Percentiles rank a stretch among this genome's conserved stretches.
These are phyloP conservation scores for Fraxinus xanthoxyloides DNA, from an alignment of 305 asterid species.

Conservation along the genomic window DNA sequence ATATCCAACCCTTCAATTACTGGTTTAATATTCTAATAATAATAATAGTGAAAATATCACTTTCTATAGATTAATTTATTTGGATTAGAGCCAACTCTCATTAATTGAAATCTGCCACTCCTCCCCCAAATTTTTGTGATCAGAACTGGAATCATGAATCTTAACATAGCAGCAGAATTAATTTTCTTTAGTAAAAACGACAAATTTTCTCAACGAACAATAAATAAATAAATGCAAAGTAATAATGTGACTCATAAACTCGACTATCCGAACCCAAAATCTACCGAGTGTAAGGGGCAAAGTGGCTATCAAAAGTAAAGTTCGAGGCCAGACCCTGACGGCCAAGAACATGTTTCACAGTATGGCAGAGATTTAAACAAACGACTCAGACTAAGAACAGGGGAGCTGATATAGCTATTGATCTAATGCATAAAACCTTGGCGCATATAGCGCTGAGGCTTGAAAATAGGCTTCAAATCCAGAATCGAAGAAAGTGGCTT, in stretches of 20 bases:
- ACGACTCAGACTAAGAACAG: background rate
- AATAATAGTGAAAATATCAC: background rate
- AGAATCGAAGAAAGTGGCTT: background rate
- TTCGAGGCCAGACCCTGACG: background rate
- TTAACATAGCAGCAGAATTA: background rate
- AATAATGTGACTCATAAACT: background rate
- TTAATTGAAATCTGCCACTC: background rate
- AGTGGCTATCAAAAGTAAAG: background rate
- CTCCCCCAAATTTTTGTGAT: background rate
- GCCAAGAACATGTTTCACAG: background rate
- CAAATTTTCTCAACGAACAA: background rate
- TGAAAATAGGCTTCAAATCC: background rate
- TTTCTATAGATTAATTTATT: background rate
- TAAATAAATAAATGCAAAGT: background rate
- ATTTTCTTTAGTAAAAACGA: background rate
- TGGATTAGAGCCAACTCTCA: background rate
- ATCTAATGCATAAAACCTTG: background rate
- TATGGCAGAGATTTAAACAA: background rate
- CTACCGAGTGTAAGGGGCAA: background rate
- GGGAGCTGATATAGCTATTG: background rate
- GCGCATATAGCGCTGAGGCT: background rate
- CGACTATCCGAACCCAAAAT: background rate
- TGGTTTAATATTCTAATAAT: background rate
- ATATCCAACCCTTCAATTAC: background rate
- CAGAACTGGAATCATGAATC: background rate